Percentiles rank a stretch among this genome's conserved stretches.
phyloP scores from a whole-genome alignment of 495 filamentous ascomycete genomes.

The Extremus antarcticus region DNA sequence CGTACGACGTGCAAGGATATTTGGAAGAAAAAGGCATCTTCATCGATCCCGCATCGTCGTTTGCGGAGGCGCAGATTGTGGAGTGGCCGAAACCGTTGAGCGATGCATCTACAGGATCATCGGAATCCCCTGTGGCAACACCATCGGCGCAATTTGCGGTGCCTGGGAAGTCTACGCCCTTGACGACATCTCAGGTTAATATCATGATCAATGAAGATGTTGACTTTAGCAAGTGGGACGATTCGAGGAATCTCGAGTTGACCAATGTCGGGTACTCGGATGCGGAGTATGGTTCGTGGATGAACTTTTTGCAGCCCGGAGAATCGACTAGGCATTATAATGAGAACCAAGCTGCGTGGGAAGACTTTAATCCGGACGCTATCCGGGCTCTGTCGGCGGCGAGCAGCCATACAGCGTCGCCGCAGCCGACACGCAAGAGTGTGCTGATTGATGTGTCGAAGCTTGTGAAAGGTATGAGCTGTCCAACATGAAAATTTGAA shows the following conservation, averaged over 20 bases:
- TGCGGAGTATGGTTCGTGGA: slow-evolving; percentile 9
- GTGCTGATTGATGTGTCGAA: slow-evolving; percentile 29
- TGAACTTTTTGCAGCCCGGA: slow-evolving; percentile 12
- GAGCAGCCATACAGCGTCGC: slow-evolving; percentile 1
- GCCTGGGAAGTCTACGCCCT: neutral
- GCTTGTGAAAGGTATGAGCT: slow-evolving; percentile 21
- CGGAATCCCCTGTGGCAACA: neutral
- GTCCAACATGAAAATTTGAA: slow-evolving; percentile 29
- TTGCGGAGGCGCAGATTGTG: slow-evolving; percentile 38
- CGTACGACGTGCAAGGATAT: slow-evolving; percentile 61
- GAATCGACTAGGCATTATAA: neutral
- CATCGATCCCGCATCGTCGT: slow-evolving; percentile 43
- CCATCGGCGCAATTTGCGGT: neutral
- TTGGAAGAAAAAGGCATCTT: slow-evolving; percentile 47
- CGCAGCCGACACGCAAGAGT: slow-evolving; percentile 17
- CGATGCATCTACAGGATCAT: neutral
- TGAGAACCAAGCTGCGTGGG: neutral
- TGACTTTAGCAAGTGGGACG: slow-evolving; percentile 6
- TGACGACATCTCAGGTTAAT: neutral
- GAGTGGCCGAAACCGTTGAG: slow-evolving; percentile 8
- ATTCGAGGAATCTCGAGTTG: neutral
- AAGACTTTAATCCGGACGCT: neutral
- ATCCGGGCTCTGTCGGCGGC: neutral
- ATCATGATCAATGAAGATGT: neutral
- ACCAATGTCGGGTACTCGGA: slow-evolving; percentile 7